A percentile compares a stretch with the other conserved stretches of the same genome.
Evolutionary conservation across 2,329 filamentous ascomycete genomes (phyloP).

Genomic region (Nigrospora oryzae): DNA sequence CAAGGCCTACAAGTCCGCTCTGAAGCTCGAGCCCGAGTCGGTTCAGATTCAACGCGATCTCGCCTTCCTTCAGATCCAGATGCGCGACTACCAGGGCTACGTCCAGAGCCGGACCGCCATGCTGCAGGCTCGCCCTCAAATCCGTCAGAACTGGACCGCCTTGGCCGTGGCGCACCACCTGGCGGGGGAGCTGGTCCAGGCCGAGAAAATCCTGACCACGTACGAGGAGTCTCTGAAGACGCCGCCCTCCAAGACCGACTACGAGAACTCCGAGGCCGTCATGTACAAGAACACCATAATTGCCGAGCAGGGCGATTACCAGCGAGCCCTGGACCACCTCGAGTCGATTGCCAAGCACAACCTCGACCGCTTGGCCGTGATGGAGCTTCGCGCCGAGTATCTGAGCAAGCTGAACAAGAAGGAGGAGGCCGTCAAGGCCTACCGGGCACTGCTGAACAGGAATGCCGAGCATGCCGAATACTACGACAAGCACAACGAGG

Average conservation of each 20-base stretch:
- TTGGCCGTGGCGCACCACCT: constrained; percentile 89
- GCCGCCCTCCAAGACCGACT: constrained; percentile 66
- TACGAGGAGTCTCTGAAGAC: constrained; percentile 91
- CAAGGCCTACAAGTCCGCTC: constrained; percentile 96
- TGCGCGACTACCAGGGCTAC: constrained; percentile 91
- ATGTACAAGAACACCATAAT: constrained; percentile 96
- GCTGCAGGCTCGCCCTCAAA: constrained; percentile 71
- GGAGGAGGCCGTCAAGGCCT: constrained; percentile 74
- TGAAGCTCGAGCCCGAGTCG: constrained; percentile 89
- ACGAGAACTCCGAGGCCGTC: constrained; percentile 88
- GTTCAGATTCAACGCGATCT: constrained; percentile 90
- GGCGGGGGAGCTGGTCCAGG: constrained; percentile 73
- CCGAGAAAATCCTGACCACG: constrained; percentile 82
- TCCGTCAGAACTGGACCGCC: constrained; percentile 96
- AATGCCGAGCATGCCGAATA: constrained; percentile 85
- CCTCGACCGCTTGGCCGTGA: constrained; percentile 73
- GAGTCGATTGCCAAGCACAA: constrained; percentile 68
- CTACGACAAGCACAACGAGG: constrained; percentile 68
- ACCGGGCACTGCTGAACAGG: constrained; percentile 70
- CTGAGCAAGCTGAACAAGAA: constrained; percentile 68
- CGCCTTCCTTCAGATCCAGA: constrained; percentile 88
- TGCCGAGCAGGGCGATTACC: constrained; percentile 74
- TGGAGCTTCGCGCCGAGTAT: constrained; percentile 83
- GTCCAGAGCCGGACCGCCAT: constrained; percentile 82
- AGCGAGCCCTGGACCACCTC: constrained; percentile 80